phyloP scores from a whole-genome alignment of 2,329 filamentous ascomycete genomes.

The Cytospora mali region DNA sequence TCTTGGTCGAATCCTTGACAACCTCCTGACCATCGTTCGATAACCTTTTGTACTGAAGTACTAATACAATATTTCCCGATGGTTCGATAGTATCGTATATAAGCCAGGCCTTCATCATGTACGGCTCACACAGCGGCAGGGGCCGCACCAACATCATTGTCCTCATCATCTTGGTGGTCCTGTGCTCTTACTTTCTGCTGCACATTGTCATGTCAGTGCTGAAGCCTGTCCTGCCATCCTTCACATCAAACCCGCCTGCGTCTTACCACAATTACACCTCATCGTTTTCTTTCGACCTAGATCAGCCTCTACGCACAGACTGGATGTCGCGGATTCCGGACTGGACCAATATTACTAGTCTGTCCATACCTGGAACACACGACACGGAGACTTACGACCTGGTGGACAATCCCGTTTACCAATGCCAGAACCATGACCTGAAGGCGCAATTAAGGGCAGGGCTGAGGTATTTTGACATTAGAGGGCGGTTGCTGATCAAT shows the following conservation, averaged over 20 bases:
- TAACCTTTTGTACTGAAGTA: background rate
- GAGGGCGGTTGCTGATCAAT: slow-evolving; percentile 46
- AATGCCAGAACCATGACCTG: slow-evolving; percentile 53
- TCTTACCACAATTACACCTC: slow-evolving; percentile 35
- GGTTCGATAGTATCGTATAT: background rate
- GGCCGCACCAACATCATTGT: slow-evolving; percentile 18
- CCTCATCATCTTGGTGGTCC: slow-evolving; percentile 10
- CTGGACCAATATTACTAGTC: slow-evolving; percentile 42
- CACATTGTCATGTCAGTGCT: slow-evolving; percentile 13
- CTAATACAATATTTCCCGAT: background rate
- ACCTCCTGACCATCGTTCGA: background rate
- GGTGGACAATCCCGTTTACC: slow-evolving; percentile 37
- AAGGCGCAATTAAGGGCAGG: slow-evolving; percentile 48
- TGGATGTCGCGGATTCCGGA: slow-evolving; percentile 52
- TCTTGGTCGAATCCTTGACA: too few relatives aligned
- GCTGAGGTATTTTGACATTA: slow-evolving; percentile 53
- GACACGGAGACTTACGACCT: slow-evolving; percentile 55
- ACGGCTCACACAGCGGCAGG: slow-evolving; percentile 10
- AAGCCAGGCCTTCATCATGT: slow-evolving; percentile 15
- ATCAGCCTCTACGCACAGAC: slow-evolving; percentile 36
- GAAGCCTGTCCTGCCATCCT: slow-evolving; percentile 3
- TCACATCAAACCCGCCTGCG: background rate
- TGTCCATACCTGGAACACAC: slow-evolving; percentile 56
- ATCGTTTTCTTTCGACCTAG: slow-evolving; percentile 47
- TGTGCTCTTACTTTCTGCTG: slow-evolving; percentile 21